Evolutionary conservation across 352 stramenopile genomes (phyloP).

Genomic region (Pythium periplocum): DNA sequence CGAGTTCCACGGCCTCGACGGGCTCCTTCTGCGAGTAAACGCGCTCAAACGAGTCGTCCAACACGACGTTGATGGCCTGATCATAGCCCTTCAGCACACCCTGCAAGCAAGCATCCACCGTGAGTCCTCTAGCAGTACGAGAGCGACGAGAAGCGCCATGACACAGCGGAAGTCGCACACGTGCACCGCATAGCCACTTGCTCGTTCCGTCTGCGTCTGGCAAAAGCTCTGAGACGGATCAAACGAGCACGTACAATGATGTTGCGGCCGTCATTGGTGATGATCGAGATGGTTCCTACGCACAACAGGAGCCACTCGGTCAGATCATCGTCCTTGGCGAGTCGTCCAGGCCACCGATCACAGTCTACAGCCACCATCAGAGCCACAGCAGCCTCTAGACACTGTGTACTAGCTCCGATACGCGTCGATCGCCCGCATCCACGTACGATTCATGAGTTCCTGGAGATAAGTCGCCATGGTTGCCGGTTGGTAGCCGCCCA

Average conservation of each 20-base stretch:
- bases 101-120: slow-evolving; percentile 17
- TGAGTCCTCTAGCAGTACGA: no score
- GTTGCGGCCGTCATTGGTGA: slow-evolving; percentile 93
- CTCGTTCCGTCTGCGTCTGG: no score
- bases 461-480: slow-evolving; percentile 80
- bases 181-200: no score
- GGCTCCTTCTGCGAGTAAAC: slow-evolving; percentile 89
- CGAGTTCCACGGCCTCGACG: slow-evolving; percentile 87
- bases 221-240: no score
- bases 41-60: slow-evolving; percentile 92
- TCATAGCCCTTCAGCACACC: slow-evolving; percentile 90
- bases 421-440: neutral
- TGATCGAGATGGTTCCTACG: slow-evolving; percentile 87
- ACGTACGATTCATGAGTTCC: slow-evolving; percentile 80
- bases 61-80: slow-evolving; percentile 90
- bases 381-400: neutral
- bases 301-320: no score
- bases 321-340: no score
- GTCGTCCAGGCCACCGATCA: neutral
- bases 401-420: neutral
- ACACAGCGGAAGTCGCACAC: no score
- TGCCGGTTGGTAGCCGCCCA: slow-evolving; percentile 7
- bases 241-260: slow-evolving; percentile 73
- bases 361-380: neutral
- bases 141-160: no score